A percentile compares a stretch with the other conserved stretches of the same genome.
These are phyloP conservation scores for Hsuehochloa calcarea DNA, from an alignment of 176 grass and related monocot species.

Conservation along the genomic window DNA sequence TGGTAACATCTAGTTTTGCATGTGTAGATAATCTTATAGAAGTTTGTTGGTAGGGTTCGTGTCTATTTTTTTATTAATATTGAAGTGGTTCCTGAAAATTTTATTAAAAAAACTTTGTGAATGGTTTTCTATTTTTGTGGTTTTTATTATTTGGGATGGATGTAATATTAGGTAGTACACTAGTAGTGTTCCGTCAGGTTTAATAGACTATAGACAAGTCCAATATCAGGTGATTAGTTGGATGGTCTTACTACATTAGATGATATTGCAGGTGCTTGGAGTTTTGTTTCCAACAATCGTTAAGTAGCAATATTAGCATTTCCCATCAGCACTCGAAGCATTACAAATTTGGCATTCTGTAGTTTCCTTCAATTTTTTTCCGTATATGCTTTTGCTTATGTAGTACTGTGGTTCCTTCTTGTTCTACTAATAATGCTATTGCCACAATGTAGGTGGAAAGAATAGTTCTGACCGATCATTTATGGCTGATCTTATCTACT, in stretches of 20 bases:
- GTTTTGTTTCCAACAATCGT: not conserved
- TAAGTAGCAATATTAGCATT: conserved; percentile 12
- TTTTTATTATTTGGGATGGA: not conserved
- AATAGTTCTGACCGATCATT: conserved; percentile 88
- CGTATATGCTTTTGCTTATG: not conserved
- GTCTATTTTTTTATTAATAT: not conserved
- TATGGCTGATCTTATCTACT: conserved; percentile 79
- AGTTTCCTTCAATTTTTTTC: not conserved
- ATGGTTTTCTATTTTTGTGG: not conserved
- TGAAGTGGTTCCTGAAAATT: not conserved
- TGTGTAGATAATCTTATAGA: conserved; percentile 1
- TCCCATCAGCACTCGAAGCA: not conserved
- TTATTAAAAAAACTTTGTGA: not conserved
- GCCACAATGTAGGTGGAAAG: conserved; percentile 65
- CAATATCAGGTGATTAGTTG: not conserved
- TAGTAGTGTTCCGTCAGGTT: not conserved
- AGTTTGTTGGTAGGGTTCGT: not conserved
- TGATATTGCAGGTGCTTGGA: not conserved
- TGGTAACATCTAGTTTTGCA: conserved; percentile 1
- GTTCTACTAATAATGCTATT: conserved; percentile 32
- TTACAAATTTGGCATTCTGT: not conserved
- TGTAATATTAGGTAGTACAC: not conserved
- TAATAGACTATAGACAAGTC: not conserved
- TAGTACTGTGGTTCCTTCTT: not conserved
- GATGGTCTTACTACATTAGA: not conserved